Evolutionary conservation across 495 filamentous ascomycete genomes (phyloP), one percentile per base, ranked within the genome.

Genomic region (Barbatosphaeria neglecta): DNA sequence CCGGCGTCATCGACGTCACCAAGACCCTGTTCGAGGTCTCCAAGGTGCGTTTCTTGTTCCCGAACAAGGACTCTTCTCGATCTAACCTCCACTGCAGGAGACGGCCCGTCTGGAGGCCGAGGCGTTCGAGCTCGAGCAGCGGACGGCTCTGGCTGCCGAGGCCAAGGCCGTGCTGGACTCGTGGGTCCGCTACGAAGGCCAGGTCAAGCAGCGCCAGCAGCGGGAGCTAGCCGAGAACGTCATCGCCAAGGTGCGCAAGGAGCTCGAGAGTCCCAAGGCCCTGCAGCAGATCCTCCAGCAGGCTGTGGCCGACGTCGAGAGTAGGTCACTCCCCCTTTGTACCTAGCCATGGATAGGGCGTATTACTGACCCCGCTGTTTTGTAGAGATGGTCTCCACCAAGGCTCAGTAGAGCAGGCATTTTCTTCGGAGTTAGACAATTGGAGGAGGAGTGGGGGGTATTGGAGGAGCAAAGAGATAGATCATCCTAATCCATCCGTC

Each of bases 201-300:
- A 97, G 74, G 89, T 97, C 59, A 99, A 96, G 85, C 84, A 89
- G 72, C 80, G 92, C 62, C 87, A 97, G 74, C 92, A 99, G 78
- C 82, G 76, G 65, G 92, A 99, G 78, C 77, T 99, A 54, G 87
- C 92, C 45, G 83, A 95, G 62, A 75, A 68, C 62, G 72, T 99
- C 67, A 97, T 99, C 56, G 79, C 79, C 68, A 99, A 94, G 80
- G 90, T 96, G 57, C 82, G 83, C 67, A 96, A 96, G 80, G 92
- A 96, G 76, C 79, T 99, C 42, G 89, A 96, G 78, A 95, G 82
- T 75, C 92, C 93, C 52, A 96, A 86, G 77, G 77, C 80, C 55
- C 81, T 99, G 44, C 84, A 93, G 74, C 86, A 92, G 69, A 93
- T 97, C 58, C 80, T 99, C 44, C 81, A 88, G 71, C 92, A 99